Conservation (phyloP, 129 eudicot genomes). For the carrot (Daucus carota) region DH1_v3.0 NC_030381.2:36201001-36201500, state of each 20-base stretch:
- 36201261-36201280: conserved; percentile 42
- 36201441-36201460: conserved; percentile 41
- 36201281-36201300: conserved; percentile 50
- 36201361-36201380: conserved; percentile 63
- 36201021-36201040: conserved; percentile 42
- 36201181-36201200: conserved; percentile 50
- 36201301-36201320: conserved; percentile 54
- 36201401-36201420: conserved; percentile 38
- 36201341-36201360: conserved; percentile 40
- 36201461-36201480: conserved; percentile 50
- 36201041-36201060: conserved; percentile 18
- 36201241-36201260: conserved; percentile 67
- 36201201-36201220: conserved; percentile 46
- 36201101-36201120: neutral
- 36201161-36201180: conserved; percentile 27
- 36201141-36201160: neutral
- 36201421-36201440: conserved; percentile 34
- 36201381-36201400: conserved; percentile 45
- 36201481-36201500: conserved; percentile 28
- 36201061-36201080: conserved; percentile 25
- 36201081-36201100: conserved; percentile 31
- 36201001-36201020: conserved; percentile 65
- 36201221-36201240: conserved; percentile 54
- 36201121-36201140: neutral
- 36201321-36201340: conserved; percentile 46